Base-by-base conservation (phyloP, 352 stramenopile species). In the Pythium aquatile region DNA sequence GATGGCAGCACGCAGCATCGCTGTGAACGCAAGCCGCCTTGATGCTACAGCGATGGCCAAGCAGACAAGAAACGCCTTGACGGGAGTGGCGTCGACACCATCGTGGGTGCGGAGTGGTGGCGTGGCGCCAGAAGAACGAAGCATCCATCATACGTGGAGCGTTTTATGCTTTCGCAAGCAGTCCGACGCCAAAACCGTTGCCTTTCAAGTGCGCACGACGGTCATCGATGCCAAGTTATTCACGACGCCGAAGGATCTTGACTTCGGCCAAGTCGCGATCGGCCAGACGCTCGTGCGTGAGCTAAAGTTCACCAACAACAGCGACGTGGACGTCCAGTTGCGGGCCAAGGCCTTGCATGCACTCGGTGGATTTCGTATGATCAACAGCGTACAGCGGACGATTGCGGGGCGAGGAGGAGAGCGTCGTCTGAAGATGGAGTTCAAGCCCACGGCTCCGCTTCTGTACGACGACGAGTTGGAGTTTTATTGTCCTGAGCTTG, bases 201-300 rank as follows among this genome's bases (percentile, higher is more conserved):
- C 81, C 2, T 66, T 96, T 3, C 75, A 95, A 58, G 63, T 96
- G 1, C 71, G 66, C 5, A 93, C 87, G 3, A 89, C 87, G 3
- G 76, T 77, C 0, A 69, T 93, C 32, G 76, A 90, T 9, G 64
- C 81, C 0, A 66, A 77, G 44, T 57, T 97, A 9, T 66, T 72
- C 0, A 46, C 77, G 3, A 86, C 81, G 9, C 69, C 76, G 0
- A 63, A 74, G 0, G 62, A 61, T 1, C 61, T 98, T 14, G 71
- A 85, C 35, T 98, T 97, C 67, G 88, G 85, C 9, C 88, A 97
- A 55, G 83, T 97, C 6, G 88, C 91, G 24, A 91, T 97, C 14
- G 90, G 88, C 1, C 83, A 91, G 55, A 72, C 69, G 6, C 70
- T 84, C 10, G 52, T 83, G 0, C 70, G 79, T 5, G 75, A 90